These are phyloP conservation scores for Neofusicoccum laricinum DNA, from an alignment of 2,329 filamentous ascomycete species.

Conservation along the genomic window DNA sequence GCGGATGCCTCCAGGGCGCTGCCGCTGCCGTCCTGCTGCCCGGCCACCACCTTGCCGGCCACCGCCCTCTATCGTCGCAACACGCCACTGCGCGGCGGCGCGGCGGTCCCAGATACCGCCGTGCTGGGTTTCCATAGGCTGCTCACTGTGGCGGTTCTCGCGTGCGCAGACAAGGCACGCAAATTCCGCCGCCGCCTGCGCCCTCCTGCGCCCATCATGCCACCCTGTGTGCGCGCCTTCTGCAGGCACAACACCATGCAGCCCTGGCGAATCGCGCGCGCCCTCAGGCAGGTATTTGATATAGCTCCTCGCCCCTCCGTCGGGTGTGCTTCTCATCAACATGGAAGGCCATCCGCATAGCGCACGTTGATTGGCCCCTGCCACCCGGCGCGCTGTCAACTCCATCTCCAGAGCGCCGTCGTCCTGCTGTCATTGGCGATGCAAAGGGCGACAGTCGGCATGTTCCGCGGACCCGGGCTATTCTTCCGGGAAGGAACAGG, in stretches of 20 bases:
- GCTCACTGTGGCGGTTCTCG: constrained; percentile 1
- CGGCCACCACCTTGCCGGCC: neutral
- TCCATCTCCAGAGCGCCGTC: neutral
- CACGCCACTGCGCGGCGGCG: neutral
- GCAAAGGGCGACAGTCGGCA: neutral
- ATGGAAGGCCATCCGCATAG: neutral
- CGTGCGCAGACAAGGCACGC: constrained; percentile 4
- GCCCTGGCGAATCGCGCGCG: neutral
- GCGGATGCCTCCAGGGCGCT: no score
- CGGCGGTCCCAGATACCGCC: constrained; percentile 6
- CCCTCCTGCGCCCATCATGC: constrained; percentile 10
- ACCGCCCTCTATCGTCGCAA: constrained; percentile 2
- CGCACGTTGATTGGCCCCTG: neutral
- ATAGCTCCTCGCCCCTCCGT: neutral
- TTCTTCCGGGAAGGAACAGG: neutral
- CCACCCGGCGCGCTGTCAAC: neutral
- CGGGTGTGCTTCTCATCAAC: neutral
- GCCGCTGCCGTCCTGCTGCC: no score
- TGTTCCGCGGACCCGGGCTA: neutral
- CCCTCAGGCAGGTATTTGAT: neutral
- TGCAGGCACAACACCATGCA: constrained; percentile 13
- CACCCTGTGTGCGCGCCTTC: neutral
- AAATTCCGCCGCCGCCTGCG: neutral
- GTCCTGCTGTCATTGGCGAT: neutral
- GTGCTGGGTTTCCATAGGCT: constrained; percentile 5